Conservation (phyloP, 768 basidiomycete species). For the Auricularia auricula-judae region DNA sequence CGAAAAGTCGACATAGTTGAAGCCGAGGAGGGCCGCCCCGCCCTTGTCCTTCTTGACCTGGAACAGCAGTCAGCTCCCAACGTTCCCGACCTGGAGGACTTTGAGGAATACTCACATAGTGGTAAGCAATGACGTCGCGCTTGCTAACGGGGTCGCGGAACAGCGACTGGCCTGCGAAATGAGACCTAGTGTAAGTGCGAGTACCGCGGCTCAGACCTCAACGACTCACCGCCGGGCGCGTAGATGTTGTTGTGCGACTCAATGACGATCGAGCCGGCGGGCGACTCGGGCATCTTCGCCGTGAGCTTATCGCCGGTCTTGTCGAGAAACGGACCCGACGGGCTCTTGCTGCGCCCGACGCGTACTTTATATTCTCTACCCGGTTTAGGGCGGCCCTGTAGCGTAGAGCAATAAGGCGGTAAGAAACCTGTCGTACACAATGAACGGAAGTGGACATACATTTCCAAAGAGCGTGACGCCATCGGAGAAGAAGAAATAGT, state of each 20-base stretch:
- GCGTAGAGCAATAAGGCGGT: background rate
- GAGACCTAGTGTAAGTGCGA: too few relatives aligned
- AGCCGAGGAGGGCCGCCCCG: background rate
- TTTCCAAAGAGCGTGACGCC: constrained; percentile 11
- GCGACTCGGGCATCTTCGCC: background rate
- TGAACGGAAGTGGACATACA: background rate
- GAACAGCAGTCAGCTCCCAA: too few relatives aligned
- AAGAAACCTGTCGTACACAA: background rate
- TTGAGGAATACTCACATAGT: background rate
- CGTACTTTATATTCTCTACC: background rate
- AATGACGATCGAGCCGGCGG: background rate
- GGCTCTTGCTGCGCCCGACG: background rate
- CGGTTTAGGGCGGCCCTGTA: background rate
- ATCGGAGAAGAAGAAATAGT: constrained; percentile 10
- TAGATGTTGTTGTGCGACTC: constrained; percentile 19
- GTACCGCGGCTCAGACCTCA: too few relatives aligned
- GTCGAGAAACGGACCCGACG: background rate
- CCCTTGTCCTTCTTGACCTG: background rate
- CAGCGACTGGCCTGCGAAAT: background rate
- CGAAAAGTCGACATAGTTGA: background rate
- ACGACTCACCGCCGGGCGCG: constrained; percentile 13
- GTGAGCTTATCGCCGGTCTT: background rate
- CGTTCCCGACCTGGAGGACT: too few relatives aligned
- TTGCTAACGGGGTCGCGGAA: background rate
- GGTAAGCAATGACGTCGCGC: background rate